These are phyloP conservation scores for Leishmania gerbilli DNA, from an alignment of 208 protist species.

Conservation along the genomic window DNA sequence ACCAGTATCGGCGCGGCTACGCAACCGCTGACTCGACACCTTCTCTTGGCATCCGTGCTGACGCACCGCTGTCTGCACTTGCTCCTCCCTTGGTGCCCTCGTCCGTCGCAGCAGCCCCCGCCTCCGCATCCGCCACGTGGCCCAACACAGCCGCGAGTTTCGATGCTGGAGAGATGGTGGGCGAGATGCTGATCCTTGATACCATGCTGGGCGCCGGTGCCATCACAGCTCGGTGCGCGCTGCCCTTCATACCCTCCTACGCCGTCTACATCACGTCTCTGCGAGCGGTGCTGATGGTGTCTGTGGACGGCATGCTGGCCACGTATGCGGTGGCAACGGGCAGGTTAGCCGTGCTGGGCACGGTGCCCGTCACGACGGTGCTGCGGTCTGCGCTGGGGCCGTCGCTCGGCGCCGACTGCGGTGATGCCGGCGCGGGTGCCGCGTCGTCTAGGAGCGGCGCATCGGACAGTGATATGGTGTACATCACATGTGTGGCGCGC, in stretches of 20 bases:
- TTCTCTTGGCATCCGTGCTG: background rate
- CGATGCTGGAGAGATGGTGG: conserved; percentile 26
- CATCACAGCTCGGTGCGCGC: conserved; percentile 54
- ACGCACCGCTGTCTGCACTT: background rate
- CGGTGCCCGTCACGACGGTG: conserved; percentile 24
- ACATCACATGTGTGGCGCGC: conserved; percentile 52
- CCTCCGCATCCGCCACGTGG: background rate
- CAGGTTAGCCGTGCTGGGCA: conserved; percentile 44
- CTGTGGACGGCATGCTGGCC: conserved; percentile 53
- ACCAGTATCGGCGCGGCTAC: conserved; percentile 11
- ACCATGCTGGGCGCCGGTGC: conserved; percentile 33
- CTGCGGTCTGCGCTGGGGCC: conserved; percentile 13
- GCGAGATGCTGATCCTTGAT: conserved; percentile 42
- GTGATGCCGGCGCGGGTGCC: background rate
- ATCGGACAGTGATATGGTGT: conserved; percentile 1
- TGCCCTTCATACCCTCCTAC: conserved; percentile 78
- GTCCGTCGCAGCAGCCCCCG: background rate
- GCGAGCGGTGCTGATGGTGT: conserved; percentile 67
- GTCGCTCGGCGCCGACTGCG: conserved; percentile 9
- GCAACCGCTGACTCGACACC: background rate
- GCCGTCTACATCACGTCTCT: conserved; percentile 59
- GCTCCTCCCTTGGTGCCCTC: background rate
- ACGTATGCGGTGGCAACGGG: conserved; percentile 63
- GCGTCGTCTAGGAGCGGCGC: background rate
- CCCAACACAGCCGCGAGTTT: background rate